phyloP scores from a whole-genome alignment of 1,284 basidiomycete genomes.

The Papiliotrema nemorosa region DNA sequence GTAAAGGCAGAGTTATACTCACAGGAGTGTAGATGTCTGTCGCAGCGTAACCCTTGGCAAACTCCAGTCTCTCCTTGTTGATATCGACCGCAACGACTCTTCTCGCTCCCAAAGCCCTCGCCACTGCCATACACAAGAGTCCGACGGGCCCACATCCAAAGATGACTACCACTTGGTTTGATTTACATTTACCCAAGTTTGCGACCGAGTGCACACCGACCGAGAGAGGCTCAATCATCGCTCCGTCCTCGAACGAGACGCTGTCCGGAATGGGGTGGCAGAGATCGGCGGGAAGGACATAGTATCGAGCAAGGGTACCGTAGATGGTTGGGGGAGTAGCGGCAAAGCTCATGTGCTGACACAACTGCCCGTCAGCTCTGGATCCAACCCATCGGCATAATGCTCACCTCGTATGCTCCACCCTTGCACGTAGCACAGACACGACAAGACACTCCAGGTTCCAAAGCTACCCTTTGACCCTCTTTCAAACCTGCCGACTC shows the following conservation, averaged over 20 bases:
- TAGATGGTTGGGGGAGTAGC: constrained; percentile 45
- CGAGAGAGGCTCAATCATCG: constrained; percentile 84
- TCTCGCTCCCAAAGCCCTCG: constrained; percentile 79
- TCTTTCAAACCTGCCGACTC: constrained; percentile 20
- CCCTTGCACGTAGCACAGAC: constrained; percentile 52
- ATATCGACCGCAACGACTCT: constrained; percentile 82
- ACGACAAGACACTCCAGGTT: constrained; percentile 55
- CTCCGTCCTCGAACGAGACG: constrained; percentile 52
- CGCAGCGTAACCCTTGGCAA: constrained; percentile 83
- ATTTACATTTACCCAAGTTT: constrained; percentile 67
- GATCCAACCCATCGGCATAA: constrained; percentile 52
- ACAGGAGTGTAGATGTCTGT: constrained; percentile 72
- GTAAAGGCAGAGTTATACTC: constrained; percentile 18
- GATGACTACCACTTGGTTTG: constrained; percentile 69
- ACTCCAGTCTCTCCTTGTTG: constrained; percentile 72
- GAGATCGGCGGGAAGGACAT: constrained; percentile 34
- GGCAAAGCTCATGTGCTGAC: constrained; percentile 56
- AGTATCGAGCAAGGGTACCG: constrained; percentile 47
- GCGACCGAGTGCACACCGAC: constrained; percentile 86
- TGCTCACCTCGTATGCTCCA: constrained; percentile 71
- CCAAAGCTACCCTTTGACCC: constrained; percentile 55
- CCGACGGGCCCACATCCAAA: constrained; percentile 89
- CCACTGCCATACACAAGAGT: constrained; percentile 88
- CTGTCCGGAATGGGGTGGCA: constrained; percentile 43
- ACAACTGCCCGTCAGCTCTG: constrained; percentile 35